Base-by-base conservation (phyloP, 2,329 filamentous ascomycete species). In the Phaeoacremonium minimum region DNA sequence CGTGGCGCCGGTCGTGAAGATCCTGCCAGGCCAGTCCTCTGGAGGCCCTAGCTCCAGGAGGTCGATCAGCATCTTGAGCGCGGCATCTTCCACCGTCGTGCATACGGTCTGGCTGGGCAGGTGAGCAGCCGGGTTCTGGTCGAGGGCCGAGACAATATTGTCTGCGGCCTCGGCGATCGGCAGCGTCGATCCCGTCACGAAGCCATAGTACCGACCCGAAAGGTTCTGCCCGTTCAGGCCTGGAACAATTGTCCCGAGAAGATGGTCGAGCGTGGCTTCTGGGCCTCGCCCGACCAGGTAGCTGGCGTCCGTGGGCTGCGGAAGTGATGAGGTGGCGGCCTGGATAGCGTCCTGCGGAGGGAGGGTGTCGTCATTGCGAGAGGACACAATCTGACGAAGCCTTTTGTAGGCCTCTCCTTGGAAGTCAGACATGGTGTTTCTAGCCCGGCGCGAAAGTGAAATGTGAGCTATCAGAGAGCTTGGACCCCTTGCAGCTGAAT, bases 91-190 rank as follows among this genome's bases (percentile, higher is more conserved):
- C 8, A 96, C 73, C 16, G 80, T 75, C 0, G 88, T 94, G 15
- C 80, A 75, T 18, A 90, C 72, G 0, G 80, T 85, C 57, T 95
- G 85, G 15, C 69, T 66, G 0, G 87, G 83, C 2, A 95, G 67
- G 56, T 96, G 89, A 1, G 95, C 86, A 40, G 83, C 75, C 5
- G 89, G 81, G 57, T 90, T 95, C 56, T 95, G 87, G 55, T 96
- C 90, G 42, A 83, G 75, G 7, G 77, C 74, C 5, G 82, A 82
- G 42, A 91, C 88, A n/a, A 95, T 63, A 45, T 88, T 85, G 57
- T 96, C 91, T 2, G 88, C 90, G 36, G 87, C 76, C 47, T 84
- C 74, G 19, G 89, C 89, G 16, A 88, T 79, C 6, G 88, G 87
- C 0, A 90, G 85, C 7, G 74, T 70, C 12, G 87, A 85, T 30